phyloP scores from a whole-genome alignment of 2,329 filamentous ascomycete genomes.

The Phaeosphaeriaceae sp. region DNA sequence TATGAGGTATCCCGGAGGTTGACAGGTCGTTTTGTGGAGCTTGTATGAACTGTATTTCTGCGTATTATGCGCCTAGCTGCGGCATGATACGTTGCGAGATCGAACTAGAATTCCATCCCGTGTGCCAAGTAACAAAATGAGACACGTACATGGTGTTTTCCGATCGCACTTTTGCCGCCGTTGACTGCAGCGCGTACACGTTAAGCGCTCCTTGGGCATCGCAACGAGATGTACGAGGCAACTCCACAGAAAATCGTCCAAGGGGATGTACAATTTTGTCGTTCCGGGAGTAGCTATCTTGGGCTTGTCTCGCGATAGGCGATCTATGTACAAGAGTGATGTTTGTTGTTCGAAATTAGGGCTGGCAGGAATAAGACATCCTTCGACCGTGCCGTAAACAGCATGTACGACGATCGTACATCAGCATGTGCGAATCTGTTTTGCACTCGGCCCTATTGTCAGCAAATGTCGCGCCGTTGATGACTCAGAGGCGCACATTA shows the following conservation, averaged over 20 bases:
- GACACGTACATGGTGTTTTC: slow-evolving; percentile 25
- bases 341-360: not conserved
- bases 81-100: too few relatives aligned
- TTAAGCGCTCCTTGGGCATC: slow-evolving; percentile 44
- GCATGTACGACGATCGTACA: not conserved
- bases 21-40: too few relatives aligned
- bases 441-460: not conserved
- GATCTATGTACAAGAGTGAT: not conserved
- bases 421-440: not conserved
- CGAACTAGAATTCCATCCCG: not conserved
- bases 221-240: not conserved
- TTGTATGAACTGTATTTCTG: too few relatives aligned
- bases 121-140: not conserved
- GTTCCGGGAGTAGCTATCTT: not conserved
- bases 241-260: not conserved
- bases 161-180: slow-evolving; percentile 45
- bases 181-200: slow-evolving; percentile 39
- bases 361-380: not conserved
- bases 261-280: not conserved
- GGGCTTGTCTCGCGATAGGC: not conserved
- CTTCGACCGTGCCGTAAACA: not conserved
- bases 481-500: not conserved
- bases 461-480: not conserved
- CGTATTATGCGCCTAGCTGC: too few relatives aligned
- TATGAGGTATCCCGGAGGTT: too few relatives aligned